Conservation (phyloP, 768 basidiomycete genomes). For the Suillus tomentosus region DNA sequence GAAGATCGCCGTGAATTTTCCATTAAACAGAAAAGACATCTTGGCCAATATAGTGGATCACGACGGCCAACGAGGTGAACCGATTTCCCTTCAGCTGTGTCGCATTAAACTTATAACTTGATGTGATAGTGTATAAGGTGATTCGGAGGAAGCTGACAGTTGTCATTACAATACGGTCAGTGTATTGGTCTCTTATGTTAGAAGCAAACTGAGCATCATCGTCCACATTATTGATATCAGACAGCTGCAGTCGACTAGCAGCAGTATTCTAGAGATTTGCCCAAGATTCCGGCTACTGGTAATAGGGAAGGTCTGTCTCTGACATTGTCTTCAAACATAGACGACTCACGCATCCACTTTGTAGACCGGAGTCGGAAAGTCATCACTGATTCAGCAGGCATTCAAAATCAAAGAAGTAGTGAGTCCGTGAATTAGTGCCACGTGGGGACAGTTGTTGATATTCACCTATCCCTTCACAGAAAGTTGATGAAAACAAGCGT, state of each 20-base stretch:
- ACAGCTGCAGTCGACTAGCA: slow-evolving; percentile 10
- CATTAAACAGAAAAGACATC: slow-evolving; percentile 5
- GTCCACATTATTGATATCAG: background rate
- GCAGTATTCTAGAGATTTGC: slow-evolving; percentile 7
- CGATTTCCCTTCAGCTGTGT: background rate
- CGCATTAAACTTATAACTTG: background rate
- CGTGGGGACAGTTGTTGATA: background rate
- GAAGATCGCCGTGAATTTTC: slow-evolving; percentile 6
- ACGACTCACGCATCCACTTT: background rate
- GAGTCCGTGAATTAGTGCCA: background rate
- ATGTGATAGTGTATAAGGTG: background rate
- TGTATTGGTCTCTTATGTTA: background rate
- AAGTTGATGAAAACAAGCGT: slow-evolving; percentile 4
- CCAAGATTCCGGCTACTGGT: slow-evolving; percentile 15
- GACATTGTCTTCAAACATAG: background rate
- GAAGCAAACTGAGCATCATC: background rate
- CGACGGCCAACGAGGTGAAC: slow-evolving; percentile 12
- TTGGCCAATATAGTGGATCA: background rate
- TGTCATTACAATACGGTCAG: background rate
- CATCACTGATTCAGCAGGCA: slow-evolving; percentile 12
- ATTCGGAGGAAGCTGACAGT: slow-evolving; percentile 6
- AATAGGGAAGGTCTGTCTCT: slow-evolving; percentile 14
- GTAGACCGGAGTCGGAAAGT: slow-evolving; percentile 14
- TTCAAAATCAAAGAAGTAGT: slow-evolving; percentile 12
- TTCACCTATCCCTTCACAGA: background rate